Conservation (phyloP, 208 protist species). For the Borovskyia barvae region DNA sequence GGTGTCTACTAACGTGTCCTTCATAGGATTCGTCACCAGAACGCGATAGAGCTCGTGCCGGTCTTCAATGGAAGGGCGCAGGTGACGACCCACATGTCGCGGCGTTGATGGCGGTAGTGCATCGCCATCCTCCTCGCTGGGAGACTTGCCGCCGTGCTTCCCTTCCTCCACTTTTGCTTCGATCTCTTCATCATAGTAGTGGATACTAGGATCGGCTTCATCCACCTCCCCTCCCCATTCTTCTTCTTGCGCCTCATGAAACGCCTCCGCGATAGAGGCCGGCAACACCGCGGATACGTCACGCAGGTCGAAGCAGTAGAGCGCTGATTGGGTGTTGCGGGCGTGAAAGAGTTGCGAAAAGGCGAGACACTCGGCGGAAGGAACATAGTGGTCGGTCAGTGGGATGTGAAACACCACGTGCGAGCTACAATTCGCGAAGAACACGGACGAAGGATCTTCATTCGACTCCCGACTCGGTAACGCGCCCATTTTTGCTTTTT, state of each 20-base stretch:
- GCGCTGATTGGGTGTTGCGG: constrained; percentile 44
- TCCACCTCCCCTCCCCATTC: constrained; percentile 38
- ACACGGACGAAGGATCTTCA: constrained; percentile 41
- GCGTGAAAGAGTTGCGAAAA: constrained; percentile 54
- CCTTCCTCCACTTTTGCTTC: constrained; percentile 8
- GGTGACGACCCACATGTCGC: constrained; percentile 8
- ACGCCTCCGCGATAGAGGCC: constrained; percentile 18
- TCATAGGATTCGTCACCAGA: constrained; percentile 19
- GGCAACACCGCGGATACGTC: constrained; percentile 21
- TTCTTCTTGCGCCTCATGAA: constrained; percentile 18
- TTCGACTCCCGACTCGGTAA: constrained; percentile 57
- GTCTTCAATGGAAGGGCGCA: constrained; percentile 27
- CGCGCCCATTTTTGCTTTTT: constrained; percentile 37
- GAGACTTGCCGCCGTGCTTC: neutral
- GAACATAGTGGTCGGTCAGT: constrained; percentile 59
- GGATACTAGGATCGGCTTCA: constrained; percentile 36
- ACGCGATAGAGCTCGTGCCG: constrained; percentile 19
- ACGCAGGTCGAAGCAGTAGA: constrained; percentile 53
- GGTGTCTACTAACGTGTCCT: constrained; percentile 31
- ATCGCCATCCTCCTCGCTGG: neutral
- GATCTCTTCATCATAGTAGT: constrained; percentile 38
- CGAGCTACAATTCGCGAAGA: constrained; percentile 41
- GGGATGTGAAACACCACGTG: constrained; percentile 44
- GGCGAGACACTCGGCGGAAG: constrained; percentile 29
- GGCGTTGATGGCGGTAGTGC: neutral